A percentile compares a stretch with the other conserved stretches of the same genome.
These are phyloP conservation scores for Aureobasidium mangrovei DNA, from an alignment of 2,329 filamentous ascomycete species.

Conservation along the genomic window DNA sequence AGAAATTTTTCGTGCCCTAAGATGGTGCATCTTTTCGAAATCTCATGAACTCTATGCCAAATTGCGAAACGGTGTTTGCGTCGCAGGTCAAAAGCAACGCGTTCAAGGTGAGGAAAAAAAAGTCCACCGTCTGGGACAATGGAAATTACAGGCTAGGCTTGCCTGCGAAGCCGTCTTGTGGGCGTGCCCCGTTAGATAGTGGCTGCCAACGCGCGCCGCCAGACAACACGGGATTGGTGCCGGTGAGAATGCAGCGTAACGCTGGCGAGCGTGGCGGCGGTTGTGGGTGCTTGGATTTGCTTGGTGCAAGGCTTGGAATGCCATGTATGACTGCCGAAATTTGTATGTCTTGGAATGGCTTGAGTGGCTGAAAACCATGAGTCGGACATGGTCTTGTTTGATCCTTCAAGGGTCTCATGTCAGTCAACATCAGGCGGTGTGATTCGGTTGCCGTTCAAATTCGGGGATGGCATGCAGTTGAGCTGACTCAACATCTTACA, in stretches of 20 bases:
- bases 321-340: slow-evolving; percentile 8
- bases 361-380: slow-evolving; percentile 8
- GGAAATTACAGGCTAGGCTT: slow-evolving; percentile 6
- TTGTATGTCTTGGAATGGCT: slow-evolving; percentile 1
- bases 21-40: background rate
- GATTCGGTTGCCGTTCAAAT: slow-evolving; percentile 3
- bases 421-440: slow-evolving; percentile 8
- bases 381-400: slow-evolving; percentile 1
- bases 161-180: background rate
- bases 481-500: background rate
- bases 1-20: background rate
- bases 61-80: background rate
- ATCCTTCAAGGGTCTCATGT: slow-evolving; percentile 1
- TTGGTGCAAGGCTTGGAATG: background rate
- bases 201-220: slow-evolving; percentile 3
- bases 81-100: no score
- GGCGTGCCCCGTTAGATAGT: no score
- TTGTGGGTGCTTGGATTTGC: slow-evolving; percentile 10
- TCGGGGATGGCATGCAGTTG: background rate
- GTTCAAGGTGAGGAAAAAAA: background rate
- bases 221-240: background rate
- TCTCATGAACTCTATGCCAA: slow-evolving; percentile 5
- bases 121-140: background rate
- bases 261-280: slow-evolving; percentile 8
- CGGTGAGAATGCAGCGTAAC: background rate